Conservation (phyloP, 2,329 filamentous ascomycete genomes). For the Aureobasidium sp. region DNA sequence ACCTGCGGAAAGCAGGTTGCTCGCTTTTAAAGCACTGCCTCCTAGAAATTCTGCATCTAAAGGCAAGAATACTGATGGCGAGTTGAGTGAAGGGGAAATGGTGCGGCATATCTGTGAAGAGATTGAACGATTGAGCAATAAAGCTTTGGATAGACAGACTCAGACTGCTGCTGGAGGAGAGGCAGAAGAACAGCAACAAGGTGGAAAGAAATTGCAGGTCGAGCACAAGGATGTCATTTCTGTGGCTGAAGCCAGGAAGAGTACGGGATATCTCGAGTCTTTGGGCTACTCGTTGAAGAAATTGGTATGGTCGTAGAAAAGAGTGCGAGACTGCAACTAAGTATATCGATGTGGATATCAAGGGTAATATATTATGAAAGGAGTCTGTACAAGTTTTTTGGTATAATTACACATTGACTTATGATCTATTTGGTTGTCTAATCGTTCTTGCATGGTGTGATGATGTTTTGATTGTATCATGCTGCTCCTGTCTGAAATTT, state of each 20-base stretch:
- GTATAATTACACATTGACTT: no score
- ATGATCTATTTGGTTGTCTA: no score
- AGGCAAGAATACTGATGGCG: constrained; percentile 18
- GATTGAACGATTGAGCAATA: constrained; percentile 56
- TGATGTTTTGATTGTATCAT: no score
- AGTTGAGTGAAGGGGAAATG: constrained; percentile 42
- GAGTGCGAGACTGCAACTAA: neutral
- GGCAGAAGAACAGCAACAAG: constrained; percentile 14
- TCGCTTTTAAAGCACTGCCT: constrained; percentile 50
- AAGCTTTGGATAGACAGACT: constrained; percentile 18
- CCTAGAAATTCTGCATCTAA: constrained; percentile 33
- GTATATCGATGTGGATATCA: neutral
- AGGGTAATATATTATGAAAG: neutral
- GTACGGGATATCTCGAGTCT: constrained; percentile 78
- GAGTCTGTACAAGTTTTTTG: neutral
- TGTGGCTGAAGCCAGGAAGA: constrained; percentile 74
- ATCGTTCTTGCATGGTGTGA: no score
- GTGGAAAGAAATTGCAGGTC: constrained; percentile 27
- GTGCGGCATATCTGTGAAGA: constrained; percentile 63
- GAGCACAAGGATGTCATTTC: constrained; percentile 68
- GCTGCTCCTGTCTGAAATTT: no score
- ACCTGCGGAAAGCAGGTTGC: constrained; percentile 24
- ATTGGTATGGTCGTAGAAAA: constrained; percentile 64
- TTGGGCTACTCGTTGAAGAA: constrained; percentile 87
- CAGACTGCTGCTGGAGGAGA: constrained; percentile 15